Conservation (phyloP, 805 yeast species). For the Ogataea saltuana region DNA sequence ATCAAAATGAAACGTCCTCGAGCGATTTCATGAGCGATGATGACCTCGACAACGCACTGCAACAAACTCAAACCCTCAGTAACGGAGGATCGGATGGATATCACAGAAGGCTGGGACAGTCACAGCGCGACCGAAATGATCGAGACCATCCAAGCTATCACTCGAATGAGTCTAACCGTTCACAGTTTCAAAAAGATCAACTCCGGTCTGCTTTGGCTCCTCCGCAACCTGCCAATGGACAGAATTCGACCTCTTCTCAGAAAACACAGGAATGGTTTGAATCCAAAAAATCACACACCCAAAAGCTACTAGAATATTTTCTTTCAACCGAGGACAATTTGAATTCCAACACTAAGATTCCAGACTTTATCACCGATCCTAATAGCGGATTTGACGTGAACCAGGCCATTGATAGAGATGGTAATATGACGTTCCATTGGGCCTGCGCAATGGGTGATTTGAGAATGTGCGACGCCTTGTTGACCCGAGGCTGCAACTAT, state of each 20-base stretch:
- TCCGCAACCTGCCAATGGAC: slow-evolving; percentile 8
- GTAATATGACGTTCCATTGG: slow-evolving; percentile 96
- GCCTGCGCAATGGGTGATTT: slow-evolving; percentile 94
- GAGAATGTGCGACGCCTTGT: slow-evolving; percentile 70
- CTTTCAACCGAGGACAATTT: slow-evolving; percentile 55
- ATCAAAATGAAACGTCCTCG: slow-evolving; percentile 40
- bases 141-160: slow-evolving; percentile 5
- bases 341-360: slow-evolving; percentile 41
- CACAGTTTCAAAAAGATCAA: slow-evolving; percentile 9
- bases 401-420: slow-evolving; percentile 89
- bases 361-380: slow-evolving; percentile 64
- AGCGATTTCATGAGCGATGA: slow-evolving; percentile 56
- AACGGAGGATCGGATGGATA: slow-evolving; percentile 8
- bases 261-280: slow-evolving; percentile 23
- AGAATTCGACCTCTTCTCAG: slow-evolving; percentile 4
- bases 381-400: slow-evolving; percentile 67
- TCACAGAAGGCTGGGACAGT: neutral
- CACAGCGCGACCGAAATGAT: slow-evolving; percentile 3
- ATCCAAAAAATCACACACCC: slow-evolving; percentile 43
- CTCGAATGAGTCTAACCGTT: slow-evolving; percentile 2
- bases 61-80: slow-evolving; percentile 23
- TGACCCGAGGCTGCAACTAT: slow-evolving; percentile 74
- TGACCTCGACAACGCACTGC: slow-evolving; percentile 46
- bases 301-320: slow-evolving; percentile 52
- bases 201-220: slow-evolving; percentile 11